Evolutionary conservation across 805 yeast genomes (phyloP), one percentile per base, ranked within the genome.

Genomic region (Clavispora vitiphila): DNA sequence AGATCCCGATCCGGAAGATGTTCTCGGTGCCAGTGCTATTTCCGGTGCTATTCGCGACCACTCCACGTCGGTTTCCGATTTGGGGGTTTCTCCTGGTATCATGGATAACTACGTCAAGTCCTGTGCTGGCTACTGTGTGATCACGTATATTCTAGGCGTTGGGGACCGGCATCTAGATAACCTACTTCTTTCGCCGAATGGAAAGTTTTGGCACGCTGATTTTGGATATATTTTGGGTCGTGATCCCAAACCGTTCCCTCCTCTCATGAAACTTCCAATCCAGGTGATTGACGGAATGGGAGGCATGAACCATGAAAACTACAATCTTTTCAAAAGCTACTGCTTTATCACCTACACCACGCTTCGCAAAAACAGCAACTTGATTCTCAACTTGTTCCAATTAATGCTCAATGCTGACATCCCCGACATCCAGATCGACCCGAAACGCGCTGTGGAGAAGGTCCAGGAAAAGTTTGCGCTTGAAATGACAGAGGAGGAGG

Each of bases 241-340:
- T 40, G 99, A 93, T 61, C 99, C 99, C 2, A 93, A 93, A 60
- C 98, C 98, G 11, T 93, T 93, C 65, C 98, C 99, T 11, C 99
- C 99, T 1, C 72, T 91, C 65, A 93, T 93, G 97, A 93, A 93
- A 57, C 68, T 93, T 29, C 99, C 99, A 0, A 93, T 93, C 32
- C 99, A 93, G 62, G 84, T 93, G 14, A 86, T 93, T 32, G 99
- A 93, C 50, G 98, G 97, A 0, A 93, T 93, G 88, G 99, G 99
- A 2, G 99, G 98, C 1, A 76, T 87, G 38, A 74, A 77, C 47
- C 88, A 91, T 38, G 85, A 83, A 34, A 90, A 91, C 60, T 93
- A 86, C 61, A 80, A 81, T 48, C 78, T 84, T 48, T 93, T 93
- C 65, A 78, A 95, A 55, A 86, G 87, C 60, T 90, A 90, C 64